Base-by-base conservation (phyloP, 148 eudicot species). In the Bassia scoparia region DNA sequence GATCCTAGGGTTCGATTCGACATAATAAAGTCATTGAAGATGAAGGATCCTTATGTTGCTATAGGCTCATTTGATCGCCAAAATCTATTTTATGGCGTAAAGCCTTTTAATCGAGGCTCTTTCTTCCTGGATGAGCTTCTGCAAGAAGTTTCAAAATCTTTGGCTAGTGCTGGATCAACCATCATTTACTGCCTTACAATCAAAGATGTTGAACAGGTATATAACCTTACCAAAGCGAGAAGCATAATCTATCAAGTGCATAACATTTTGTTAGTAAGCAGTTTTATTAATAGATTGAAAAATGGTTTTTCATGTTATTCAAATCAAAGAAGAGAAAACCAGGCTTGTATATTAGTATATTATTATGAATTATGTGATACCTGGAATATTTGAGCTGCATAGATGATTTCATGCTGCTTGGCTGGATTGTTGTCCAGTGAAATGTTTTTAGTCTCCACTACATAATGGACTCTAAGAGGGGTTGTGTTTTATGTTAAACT, bases 21-120 rank as follows among this genome's bases (percentile, higher is more conserved):
- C 80, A 89, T 91, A 55, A 64, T 78, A 46, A 74, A 70, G 29
- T 91, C 97, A 50, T 69, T 91, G 79, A 80, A 83, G 83, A 76
- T 89, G 87, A 80, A 84, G 73, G 81, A 83, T 75, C 87, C 93
- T 77, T 83, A 81, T 77, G 78, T 91, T 55, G 71, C 87, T 65
- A 67, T 91, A 77, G 97, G 97, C 46, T 91, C 97, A 59, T 91
- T 89, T 77, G 93, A 91, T 75, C 97, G 93, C 74, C 77, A 79
- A 70, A 91, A 91, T 81, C 88, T 91, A 23, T 89, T 87, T 70
- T 91, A 89, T 75, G 86, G 91, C 62, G 93, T 78, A 71, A 89
- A 91, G 81, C 67, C 87, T 72, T 80, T 83, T 74, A 84, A 69
- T 54, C 89, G 84, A 52, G 83, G 93, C 34, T 58, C 44, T 72